Conservation (phyloP, 2,329 filamentous ascomycete species). For the Colletotrichum tropicale region DNA sequence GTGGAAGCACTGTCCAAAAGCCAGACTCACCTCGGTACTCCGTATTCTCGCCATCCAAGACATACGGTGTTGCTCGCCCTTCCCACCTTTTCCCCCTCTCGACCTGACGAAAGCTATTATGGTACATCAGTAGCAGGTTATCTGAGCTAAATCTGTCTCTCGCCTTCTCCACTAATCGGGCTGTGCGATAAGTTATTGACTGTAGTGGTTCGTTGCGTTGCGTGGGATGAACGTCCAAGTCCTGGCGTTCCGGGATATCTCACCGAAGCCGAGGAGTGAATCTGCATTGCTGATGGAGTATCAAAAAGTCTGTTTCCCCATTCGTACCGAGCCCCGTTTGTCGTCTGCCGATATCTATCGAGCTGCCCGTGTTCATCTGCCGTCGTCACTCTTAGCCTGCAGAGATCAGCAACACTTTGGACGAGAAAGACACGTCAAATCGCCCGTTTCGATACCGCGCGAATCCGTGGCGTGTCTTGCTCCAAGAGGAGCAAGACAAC, state of each 20-base stretch:
- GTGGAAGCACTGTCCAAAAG: not conserved
- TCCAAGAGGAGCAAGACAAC: not conserved
- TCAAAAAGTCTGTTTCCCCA: not conserved
- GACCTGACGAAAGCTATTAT: not conserved
- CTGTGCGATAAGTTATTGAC: slow-evolving; percentile 16
- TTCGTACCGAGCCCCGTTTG: not conserved
- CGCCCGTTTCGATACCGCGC: not conserved
- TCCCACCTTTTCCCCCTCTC: not conserved
- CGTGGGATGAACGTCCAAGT: not conserved
- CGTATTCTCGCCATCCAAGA: not conserved
- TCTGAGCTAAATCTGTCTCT: slow-evolving; percentile 11
- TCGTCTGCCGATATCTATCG: not conserved
- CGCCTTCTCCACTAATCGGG: slow-evolving; percentile 5
- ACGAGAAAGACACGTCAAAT: not conserved
- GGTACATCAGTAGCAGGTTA: not conserved
- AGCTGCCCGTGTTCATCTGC: not conserved
- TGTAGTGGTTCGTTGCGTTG: slow-evolving; percentile 12
- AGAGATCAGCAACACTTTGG: not conserved
- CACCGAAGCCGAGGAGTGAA: not conserved
- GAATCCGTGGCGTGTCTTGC: not conserved
- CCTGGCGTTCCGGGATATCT: not conserved
- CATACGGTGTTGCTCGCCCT: slow-evolving; percentile 11
- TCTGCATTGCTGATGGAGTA: not conserved
- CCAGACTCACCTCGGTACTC: not conserved
- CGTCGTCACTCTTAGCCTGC: not conserved